Base-by-base conservation (phyloP, 352 stramenopile genomes). In the Ophiocytium majus region DNA sequence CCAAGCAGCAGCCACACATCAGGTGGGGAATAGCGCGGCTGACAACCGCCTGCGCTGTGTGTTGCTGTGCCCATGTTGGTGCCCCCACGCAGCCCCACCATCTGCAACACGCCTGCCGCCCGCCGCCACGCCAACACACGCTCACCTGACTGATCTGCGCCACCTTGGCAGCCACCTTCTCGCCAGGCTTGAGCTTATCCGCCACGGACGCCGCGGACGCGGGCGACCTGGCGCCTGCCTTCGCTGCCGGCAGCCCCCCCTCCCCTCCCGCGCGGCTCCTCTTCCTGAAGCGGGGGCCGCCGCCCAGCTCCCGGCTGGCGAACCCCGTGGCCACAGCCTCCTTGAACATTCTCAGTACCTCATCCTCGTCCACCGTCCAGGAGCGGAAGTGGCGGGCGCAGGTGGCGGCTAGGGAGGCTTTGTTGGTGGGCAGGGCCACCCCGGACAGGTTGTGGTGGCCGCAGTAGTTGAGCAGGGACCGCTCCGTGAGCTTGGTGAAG, bases 341-440 rank as follows among this genome's bases (percentile, higher is more conserved):
- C 17, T 76, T 81, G 63, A 82, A 87, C 36, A 78, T 80, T 32
- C 80, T 66, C 43, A 81, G 50, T 33, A 83, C 76, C 23, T 82
- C 82, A 0, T 83, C 83, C 83, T 87, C 83, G 50, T 87, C 64
- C 37, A 87, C 76, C 79, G 85, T 50, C 83, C 83, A 87, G 50
- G 79, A 36, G 9, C 71, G 35, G 32, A 87, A 87, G 35, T 87
- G 83, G 37, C 79, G 31, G 5, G 75, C 36, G 32, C 75, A 81
- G 1, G 75, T 33, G 28, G 75, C 19, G 1, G 36, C 75, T 31
- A 81, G 75, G 9, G 50, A 10, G 5, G 35, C 10, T 43, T 81
- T 81, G 36, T 23, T 57, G 36, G 19, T 9, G 36, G 36, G 75
- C 50, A 50, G 32, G 5, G 5, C 43, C 5, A 57, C 43, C 1